Evolutionary conservation across 1,139 yeast genomes (phyloP), one percentile per base, ranked within the genome.

Genomic region (Suhomyces terraborum): DNA sequence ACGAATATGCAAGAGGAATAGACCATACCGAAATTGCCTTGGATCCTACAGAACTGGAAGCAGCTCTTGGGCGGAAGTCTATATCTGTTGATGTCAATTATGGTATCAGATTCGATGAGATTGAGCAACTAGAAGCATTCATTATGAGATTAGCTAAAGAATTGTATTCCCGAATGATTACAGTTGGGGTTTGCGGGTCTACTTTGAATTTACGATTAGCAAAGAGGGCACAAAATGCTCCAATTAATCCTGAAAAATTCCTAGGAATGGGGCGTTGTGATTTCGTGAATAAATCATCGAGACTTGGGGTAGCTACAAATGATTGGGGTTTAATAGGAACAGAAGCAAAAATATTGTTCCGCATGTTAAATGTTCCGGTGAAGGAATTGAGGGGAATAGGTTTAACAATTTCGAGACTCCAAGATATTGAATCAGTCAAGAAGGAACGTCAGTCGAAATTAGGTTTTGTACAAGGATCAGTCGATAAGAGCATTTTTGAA

Each of bases 41-140:
- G 32, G 75, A 82, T 26, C 48, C 61, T 4, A 66, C 68, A 12
- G 75, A 77, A 28, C 69, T 70, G 18, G 75, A 64, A 49, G 71
- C 65, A 35, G 68, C 66, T 3, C 52, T 71, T 4, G 73, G 75
- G 0, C 73, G 95, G 23, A 88, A 88, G 52, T 78, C 95, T 0
- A 76, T 93, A 0, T 88, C 96, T 0, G 88, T 88, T 8, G 98
- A 93, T 59, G 85, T 93, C 24, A 88, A 89, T 48, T 93, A 88
- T 83, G 98, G 96, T 0, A 86, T 93, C 0, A 60, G 98, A 38
- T 85, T 91, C 47, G 77, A 79, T 21, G 68, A 66, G 0, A 69
- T 75, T 18, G 60, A 62, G 1, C 88, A 91, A 52, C 77, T 84
- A 19, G 91, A 84, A 45, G 55, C 47, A 4, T 93, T 93, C 55